Percentiles rank a stretch among this genome's conserved stretches.
phyloP scores from a whole-genome alignment of 2,329 filamentous ascomycete genomes.

The Trichoderma atroviride region DNA sequence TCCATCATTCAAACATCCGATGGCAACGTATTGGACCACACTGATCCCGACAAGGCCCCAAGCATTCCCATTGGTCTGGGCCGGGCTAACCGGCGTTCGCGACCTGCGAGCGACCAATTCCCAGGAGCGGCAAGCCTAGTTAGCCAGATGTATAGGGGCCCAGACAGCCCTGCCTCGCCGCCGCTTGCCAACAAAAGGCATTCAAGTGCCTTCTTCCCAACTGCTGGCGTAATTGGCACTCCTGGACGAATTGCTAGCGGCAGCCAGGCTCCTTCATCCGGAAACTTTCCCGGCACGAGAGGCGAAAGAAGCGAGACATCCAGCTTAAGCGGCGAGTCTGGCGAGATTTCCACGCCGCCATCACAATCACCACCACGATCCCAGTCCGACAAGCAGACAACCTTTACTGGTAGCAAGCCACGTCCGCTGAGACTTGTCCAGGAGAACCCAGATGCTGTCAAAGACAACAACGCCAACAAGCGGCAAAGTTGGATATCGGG shows the following conservation, averaged over 20 bases:
- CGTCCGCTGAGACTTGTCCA: constrained; percentile 85
- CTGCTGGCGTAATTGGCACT: constrained; percentile 53
- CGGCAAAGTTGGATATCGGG: constrained; percentile 65
- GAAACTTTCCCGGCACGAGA: constrained; percentile 73
- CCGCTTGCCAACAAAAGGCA: constrained; percentile 60
- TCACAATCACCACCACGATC: constrained; percentile 58
- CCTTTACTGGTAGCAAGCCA: constrained; percentile 69
- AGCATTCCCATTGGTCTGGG: constrained; percentile 70
- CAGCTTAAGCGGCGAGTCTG: constrained; percentile 69
- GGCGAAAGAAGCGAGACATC: constrained; percentile 66
- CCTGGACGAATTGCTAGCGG: constrained; percentile 57
- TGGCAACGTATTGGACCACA: constrained; percentile 48
- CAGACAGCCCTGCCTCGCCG: constrained; percentile 64
- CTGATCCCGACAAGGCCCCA: constrained; percentile 73
- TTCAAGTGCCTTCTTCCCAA: constrained; percentile 66
- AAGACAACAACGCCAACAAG: constrained; percentile 60
- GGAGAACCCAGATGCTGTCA: constrained; percentile 63
- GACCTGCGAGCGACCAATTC: constrained; percentile 67
- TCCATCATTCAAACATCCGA: constrained; percentile 54
- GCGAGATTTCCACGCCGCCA: constrained; percentile 50
- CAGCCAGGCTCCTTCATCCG: constrained; percentile 50
- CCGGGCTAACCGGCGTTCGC: constrained; percentile 55
- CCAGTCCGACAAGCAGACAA: constrained; percentile 58
- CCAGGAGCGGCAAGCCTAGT: constrained; percentile 71
- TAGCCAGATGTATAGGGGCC: constrained; percentile 86